A percentile compares a stretch with the other conserved stretches of the same genome.
Evolutionary conservation across 352 stramenopile species (phyloP).

Genomic region (Globisporangium spiculum): DNA sequence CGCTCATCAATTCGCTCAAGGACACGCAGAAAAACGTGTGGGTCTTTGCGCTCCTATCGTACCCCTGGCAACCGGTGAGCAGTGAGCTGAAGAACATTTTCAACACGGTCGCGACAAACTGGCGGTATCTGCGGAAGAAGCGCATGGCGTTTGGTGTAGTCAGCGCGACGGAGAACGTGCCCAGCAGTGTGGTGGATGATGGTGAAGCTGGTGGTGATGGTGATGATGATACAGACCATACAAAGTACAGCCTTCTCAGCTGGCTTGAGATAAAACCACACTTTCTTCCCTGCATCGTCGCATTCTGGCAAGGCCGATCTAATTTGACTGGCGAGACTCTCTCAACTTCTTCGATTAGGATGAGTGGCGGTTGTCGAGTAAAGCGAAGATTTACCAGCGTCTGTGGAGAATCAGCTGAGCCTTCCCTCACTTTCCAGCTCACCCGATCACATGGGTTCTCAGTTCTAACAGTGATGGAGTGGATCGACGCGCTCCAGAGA

Average conservation of each 20-base stretch:
- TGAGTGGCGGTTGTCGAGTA: background rate
- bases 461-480: constrained; percentile 17
- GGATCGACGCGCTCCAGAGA: constrained; percentile 18
- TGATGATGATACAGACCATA: background rate
- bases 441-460: background rate
- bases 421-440: background rate
- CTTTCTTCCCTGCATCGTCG: constrained; percentile 31
- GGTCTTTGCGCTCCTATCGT: constrained; percentile 33
- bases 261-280: constrained; percentile 24
- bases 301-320: constrained; percentile 35
- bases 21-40: constrained; percentile 19
- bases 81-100: constrained; percentile 15
- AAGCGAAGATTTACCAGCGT: constrained; percentile 18
- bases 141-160: constrained; percentile 27
- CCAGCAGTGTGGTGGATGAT: background rate
- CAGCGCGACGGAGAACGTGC: constrained; percentile 24
- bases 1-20: constrained; percentile 18
- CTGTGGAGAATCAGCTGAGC: constrained; percentile 9
- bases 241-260: constrained; percentile 30
- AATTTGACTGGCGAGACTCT: background rate
- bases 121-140: constrained; percentile 26
- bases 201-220: background rate
- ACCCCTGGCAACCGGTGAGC: constrained; percentile 29
- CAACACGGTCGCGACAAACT: constrained; percentile 34
- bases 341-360: background rate